Base-by-base conservation (phyloP, 768 basidiomycete species). In the Neoboletus subvelutipes region DNA sequence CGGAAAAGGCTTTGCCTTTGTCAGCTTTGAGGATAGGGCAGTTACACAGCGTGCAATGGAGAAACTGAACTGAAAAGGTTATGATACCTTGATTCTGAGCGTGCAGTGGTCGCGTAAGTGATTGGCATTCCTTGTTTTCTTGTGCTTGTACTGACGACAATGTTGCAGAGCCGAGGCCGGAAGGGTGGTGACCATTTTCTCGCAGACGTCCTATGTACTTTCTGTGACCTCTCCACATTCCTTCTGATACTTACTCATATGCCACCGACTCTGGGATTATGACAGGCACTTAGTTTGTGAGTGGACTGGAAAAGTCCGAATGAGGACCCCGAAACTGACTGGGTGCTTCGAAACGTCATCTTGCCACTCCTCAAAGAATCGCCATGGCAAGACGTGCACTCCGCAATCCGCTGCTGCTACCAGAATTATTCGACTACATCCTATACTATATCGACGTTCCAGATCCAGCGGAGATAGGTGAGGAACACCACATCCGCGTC, bases 1-100 rank as follows among this genome's bases (percentile, higher is more conserved):
- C 20, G 94, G 94, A 55, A 97, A 96, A 74, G 96, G 96, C 48
- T 97, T 96, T 71, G 96, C 95, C 15, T 98, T 98, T 65, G 95
- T 99, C 54, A 92, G 89, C 71, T 99, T 97, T 67, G 96, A 98
- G 69, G 87, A 88, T 17, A 79, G 80, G 68, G 78, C 82, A 12
- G 77, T 79, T 52, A 97, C 92, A 20, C 91, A 96, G 74, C 82
- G 78, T 68, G 97, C 97, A 41, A 87, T 97, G 77, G 86, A 91
- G 66, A 96, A 94, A 74, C 86, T 94, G 62, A 81, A 98, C 66
- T 95, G 95, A 26, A 83, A 83, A 65, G 94, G 93, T 22, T 98
- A 96, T 66, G 93, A 95, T 72, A 95, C 91, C 69, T 76, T 98
- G 58, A 98, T 98, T 61, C 68, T 87, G 62, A 84, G 76, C 59